These are phyloP conservation scores for Pichia sp. DNA, from an alignment of 1,139 yeast species.

Conservation along the genomic window DNA sequence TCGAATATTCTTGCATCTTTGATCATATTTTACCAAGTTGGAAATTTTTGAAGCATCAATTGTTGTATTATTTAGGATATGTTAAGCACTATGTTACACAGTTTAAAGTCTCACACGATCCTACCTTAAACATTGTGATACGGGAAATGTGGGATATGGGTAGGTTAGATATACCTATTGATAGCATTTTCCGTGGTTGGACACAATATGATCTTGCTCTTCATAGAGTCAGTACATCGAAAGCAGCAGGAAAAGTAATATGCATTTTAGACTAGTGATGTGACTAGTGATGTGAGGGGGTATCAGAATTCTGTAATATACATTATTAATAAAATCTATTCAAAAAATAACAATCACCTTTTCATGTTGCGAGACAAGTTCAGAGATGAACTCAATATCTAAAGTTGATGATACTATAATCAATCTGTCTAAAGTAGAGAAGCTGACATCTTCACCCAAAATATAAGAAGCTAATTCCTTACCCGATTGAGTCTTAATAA, in stretches of 20 bases:
- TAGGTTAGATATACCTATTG: slow-evolving; percentile 41
- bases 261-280: slow-evolving; percentile 10
- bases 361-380: slow-evolving; percentile 18
- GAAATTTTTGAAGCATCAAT: slow-evolving; percentile 1
- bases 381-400: slow-evolving; percentile 12
- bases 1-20: not conserved
- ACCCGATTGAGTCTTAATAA: not conserved
- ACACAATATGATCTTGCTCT: slow-evolving; percentile 43
- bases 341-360: slow-evolving; percentile 23
- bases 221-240: slow-evolving; percentile 38
- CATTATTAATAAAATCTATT: too few relatives aligned
- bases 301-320: too few relatives aligned
- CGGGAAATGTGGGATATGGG: slow-evolving; percentile 36
- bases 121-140: slow-evolving; percentile 15
- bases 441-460: slow-evolving; percentile 4
- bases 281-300: too few relatives aligned
- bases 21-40: slow-evolving; percentile 6
- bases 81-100: slow-evolving; percentile 1
- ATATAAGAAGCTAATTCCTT: slow-evolving; percentile 8
- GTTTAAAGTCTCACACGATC: slow-evolving; percentile 7
- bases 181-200: slow-evolving; percentile 45
- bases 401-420: slow-evolving; percentile 16
- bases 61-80: slow-evolving; percentile 1
- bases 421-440: slow-evolving; percentile 18
- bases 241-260: slow-evolving; percentile 59